A percentile compares a stretch with the other conserved stretches of the same genome.
These are phyloP conservation scores for Cladophialophora psammophila DNA, from an alignment of 2,329 filamentous ascomycete genomes.

Conservation along the genomic window DNA sequence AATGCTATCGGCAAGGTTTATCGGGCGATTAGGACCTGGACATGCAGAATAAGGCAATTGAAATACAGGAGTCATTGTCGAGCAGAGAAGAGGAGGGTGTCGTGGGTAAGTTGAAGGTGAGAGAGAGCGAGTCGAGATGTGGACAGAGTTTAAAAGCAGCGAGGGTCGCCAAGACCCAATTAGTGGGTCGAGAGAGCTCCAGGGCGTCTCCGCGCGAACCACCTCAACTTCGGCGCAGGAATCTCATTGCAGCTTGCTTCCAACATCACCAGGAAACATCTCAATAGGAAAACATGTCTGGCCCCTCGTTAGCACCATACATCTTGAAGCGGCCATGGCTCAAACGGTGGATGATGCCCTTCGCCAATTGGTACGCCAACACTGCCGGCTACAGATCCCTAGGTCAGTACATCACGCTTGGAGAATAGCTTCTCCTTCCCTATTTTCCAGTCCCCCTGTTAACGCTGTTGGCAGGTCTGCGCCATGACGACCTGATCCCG, in stretches of 20 bases:
- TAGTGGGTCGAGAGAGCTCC: not conserved
- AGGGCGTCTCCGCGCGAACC: constrained; percentile 3
- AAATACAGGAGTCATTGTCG: too few species aligned
- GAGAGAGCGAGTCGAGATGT: too few species aligned
- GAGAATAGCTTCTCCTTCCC: constrained; percentile 10
- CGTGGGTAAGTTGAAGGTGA: too few species aligned
- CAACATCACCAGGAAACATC: constrained; percentile 15
- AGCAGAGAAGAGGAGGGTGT: too few species aligned
- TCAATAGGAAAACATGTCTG: constrained; percentile 65
- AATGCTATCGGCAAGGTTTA: too few species aligned
- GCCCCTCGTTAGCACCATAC: constrained; percentile 75
- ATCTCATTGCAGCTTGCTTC: not conserved
- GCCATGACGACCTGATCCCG: constrained; percentile 91
- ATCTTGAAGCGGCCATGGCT: constrained; percentile 88
- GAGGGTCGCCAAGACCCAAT: not conserved
- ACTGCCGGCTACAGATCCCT: constrained; percentile 92
- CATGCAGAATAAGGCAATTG: too few species aligned
- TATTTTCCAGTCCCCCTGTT: not conserved
- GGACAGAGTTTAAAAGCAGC: too few species aligned
- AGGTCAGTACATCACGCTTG: constrained; percentile 63
- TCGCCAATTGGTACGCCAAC: constrained; percentile 88
- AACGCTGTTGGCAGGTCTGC: constrained; percentile 51
- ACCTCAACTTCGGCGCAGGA: not conserved
- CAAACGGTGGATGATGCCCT: constrained; percentile 75
- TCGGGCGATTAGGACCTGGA: too few species aligned